Conservation (phyloP, 2,329 filamentous ascomycete genomes). For the Colletotrichum horii region DNA sequence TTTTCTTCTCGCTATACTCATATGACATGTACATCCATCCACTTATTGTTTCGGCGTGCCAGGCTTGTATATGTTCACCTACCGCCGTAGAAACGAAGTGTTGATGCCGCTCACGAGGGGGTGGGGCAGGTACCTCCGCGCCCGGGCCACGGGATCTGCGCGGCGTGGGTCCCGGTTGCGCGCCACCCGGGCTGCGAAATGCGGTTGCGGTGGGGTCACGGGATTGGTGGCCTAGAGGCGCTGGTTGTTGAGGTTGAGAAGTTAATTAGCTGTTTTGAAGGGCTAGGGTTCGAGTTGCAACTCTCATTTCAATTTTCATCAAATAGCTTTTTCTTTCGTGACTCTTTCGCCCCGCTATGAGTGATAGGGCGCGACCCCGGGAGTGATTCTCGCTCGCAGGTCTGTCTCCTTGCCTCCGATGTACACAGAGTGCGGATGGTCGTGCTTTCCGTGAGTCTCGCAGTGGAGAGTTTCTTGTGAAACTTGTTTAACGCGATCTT, state of each 20-base stretch:
- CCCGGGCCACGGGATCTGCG: not conserved
- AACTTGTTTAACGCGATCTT: too few relatives aligned
- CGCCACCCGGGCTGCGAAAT: not conserved
- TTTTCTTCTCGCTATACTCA: not conserved
- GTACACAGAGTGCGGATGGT: too few relatives aligned
- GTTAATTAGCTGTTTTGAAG: accelerated
- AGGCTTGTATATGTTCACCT: not conserved
- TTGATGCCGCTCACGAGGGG: not conserved
- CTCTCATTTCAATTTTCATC: not conserved
- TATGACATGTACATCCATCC: not conserved
- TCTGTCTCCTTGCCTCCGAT: too few relatives aligned
- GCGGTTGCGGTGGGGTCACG: not conserved
- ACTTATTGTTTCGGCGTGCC: accelerated
- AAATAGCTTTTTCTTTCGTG: too few relatives aligned
- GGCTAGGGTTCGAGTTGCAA: accelerated
- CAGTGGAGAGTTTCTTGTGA: too few relatives aligned
- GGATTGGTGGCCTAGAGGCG: not conserved
- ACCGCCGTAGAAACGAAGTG: not conserved
- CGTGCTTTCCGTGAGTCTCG: too few relatives aligned
- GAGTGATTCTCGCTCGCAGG: too few relatives aligned
- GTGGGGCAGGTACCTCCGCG: not conserved
- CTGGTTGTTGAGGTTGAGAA: accelerated
- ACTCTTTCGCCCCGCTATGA: too few relatives aligned
- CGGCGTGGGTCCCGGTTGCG: not conserved
- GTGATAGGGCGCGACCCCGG: too few relatives aligned